These are phyloP conservation scores for Osmanthus fragrans DNA, from an alignment of 257 asterid species.

Conservation along the genomic window DNA sequence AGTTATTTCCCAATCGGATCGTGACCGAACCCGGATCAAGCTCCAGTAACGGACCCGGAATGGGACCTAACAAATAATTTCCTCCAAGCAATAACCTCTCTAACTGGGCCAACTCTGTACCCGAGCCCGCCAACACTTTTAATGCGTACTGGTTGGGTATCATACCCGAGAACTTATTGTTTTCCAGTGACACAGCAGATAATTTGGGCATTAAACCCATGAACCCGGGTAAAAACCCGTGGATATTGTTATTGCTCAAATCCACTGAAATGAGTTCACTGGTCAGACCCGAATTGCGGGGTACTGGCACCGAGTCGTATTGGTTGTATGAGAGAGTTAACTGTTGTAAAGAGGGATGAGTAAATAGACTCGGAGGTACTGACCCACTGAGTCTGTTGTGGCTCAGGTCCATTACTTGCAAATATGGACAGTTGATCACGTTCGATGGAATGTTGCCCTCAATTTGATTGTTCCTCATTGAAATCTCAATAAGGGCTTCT, in stretches of 20 bases:
- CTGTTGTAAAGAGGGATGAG: slow-evolving; percentile 73
- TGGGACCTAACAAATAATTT: slow-evolving; percentile 72
- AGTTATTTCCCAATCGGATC: slow-evolving; percentile 72
- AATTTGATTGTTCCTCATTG: slow-evolving; percentile 56
- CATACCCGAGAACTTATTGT: slow-evolving; percentile 62
- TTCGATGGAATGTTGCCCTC: slow-evolving; percentile 50
- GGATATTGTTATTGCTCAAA: slow-evolving; percentile 58
- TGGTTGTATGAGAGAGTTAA: slow-evolving; percentile 58
- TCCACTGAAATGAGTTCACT: slow-evolving; percentile 74
- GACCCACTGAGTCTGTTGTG: slow-evolving; percentile 65
- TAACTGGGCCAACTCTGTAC: slow-evolving; percentile 41
- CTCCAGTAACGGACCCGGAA: slow-evolving; percentile 66
- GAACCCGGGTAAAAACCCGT: slow-evolving; percentile 76
- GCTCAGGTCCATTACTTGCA: slow-evolving; percentile 80
- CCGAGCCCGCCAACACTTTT: slow-evolving; percentile 56
- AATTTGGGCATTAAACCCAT: slow-evolving; percentile 68
- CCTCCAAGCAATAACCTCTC: slow-evolving; percentile 82
- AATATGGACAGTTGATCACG: slow-evolving; percentile 21
- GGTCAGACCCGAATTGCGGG: slow-evolving; percentile 37
- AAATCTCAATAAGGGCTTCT: slow-evolving; percentile 45
- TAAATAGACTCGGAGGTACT: slow-evolving; percentile 64
- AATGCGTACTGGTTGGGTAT: slow-evolving; percentile 59
- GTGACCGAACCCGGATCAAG: slow-evolving; percentile 73
- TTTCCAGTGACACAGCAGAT: slow-evolving; percentile 65
- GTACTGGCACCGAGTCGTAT: slow-evolving; percentile 52